phyloP scores from a whole-genome alignment of 768 basidiomycete genomes.

The Paxillus involutus region DNA sequence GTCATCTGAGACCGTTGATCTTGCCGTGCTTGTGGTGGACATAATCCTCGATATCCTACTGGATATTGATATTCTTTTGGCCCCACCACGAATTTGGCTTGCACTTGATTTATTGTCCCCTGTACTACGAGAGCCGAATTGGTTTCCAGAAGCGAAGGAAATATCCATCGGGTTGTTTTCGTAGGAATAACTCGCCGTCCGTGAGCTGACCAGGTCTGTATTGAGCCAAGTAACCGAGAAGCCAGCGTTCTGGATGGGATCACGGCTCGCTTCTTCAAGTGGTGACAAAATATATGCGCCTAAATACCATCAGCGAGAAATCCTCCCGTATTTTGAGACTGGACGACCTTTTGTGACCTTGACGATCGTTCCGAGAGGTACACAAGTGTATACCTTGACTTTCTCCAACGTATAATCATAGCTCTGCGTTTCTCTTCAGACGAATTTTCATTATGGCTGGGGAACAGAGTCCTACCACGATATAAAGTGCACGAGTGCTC shows the following conservation, averaged over 20 bases:
- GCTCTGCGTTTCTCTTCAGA: constrained; percentile 49
- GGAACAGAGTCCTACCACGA: constrained; percentile 56
- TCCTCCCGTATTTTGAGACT: not conserved
- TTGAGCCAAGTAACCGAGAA: constrained; percentile 82
- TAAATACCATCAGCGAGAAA: constrained; percentile 25
- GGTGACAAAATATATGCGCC: constrained; percentile 96
- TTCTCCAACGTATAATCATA: constrained; percentile 94
- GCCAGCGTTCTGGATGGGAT: constrained; percentile 85
- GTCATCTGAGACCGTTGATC: constrained; percentile 35
- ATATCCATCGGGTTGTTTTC: constrained; percentile 56
- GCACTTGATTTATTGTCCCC: not conserved
- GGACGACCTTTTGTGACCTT: constrained; percentile 72
- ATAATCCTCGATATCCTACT: constrained; percentile 32
- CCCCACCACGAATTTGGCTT: not conserved
- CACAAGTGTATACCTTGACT: constrained; percentile 84
- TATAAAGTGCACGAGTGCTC: constrained; percentile 60
- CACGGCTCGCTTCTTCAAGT: constrained; percentile 88
- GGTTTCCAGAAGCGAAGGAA: not conserved
- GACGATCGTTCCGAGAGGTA: constrained; percentile 81
- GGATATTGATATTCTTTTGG: constrained; percentile 8
- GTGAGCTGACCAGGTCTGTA: constrained; percentile 62
- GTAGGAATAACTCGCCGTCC: constrained; percentile 83
- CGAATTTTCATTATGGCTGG: not conserved
- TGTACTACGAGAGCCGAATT: not conserved
- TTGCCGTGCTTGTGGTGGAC: not conserved